Percentiles rank a stretch among this genome's conserved stretches.
Conservation (phyloP, 202 grass and related monocot genomes). For the Dendrocalamus latiflorus region DNA sequence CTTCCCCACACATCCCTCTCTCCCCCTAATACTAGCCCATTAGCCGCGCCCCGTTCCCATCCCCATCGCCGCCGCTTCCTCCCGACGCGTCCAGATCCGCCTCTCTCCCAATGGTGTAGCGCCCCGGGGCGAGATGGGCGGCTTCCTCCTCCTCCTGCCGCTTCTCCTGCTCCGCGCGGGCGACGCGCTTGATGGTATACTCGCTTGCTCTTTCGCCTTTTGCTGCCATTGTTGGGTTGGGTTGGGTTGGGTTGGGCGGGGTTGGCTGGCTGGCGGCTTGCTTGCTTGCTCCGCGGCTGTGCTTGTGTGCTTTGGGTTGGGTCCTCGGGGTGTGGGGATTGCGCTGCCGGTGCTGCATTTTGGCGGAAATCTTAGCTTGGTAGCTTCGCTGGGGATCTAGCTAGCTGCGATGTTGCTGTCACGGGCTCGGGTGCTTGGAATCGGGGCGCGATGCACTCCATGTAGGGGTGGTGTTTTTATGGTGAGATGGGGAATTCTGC, state of each 20-base stretch:
- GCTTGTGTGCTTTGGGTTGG: not conserved
- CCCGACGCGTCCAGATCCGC: constrained; percentile 42
- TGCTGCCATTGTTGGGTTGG: not conserved
- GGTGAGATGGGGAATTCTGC: constrained; percentile 3
- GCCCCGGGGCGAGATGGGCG: constrained; percentile 7
- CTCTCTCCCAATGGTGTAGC: constrained; percentile 26
- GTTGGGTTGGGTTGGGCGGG: too few species aligned
- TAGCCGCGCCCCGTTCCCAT: not conserved
- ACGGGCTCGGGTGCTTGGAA: not conserved
- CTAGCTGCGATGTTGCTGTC: not conserved
- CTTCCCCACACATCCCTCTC: not conserved
- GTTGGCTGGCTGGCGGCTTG: not conserved
- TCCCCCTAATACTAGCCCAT: not conserved
- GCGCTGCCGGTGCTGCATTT: constrained; percentile 1
- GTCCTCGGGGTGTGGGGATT: not conserved
- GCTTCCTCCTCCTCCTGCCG: not conserved
- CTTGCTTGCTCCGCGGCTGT: not conserved
- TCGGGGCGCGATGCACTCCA: not conserved
- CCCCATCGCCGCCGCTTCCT: not conserved
- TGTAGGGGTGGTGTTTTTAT: not conserved
- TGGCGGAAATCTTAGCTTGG: not conserved
- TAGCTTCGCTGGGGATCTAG: not conserved
- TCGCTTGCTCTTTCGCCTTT: not conserved
- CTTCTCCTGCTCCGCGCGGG: not conserved
- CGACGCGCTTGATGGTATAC: constrained; percentile 29